Percentiles rank a stretch among this genome's conserved stretches.
These are phyloP conservation scores for Syzygium grande DNA, from an alignment of 345 rosid species.

Conservation along the genomic window DNA sequence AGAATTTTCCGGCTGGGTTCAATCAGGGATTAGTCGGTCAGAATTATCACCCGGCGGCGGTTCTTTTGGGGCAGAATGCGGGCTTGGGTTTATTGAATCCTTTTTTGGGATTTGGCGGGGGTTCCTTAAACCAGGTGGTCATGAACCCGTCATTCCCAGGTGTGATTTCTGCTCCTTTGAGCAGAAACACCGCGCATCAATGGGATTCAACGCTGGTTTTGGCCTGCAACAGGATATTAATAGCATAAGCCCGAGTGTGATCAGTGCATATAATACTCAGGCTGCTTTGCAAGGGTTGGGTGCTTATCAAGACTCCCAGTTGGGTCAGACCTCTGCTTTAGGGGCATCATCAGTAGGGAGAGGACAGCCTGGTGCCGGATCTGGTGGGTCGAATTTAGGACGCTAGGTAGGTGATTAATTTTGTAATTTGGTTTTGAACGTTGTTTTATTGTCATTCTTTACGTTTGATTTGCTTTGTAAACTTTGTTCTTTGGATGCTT, in stretches of 20 bases:
- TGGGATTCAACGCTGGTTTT: background rate
- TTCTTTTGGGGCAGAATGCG: conserved; percentile 5
- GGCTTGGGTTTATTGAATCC: conserved; percentile 6
- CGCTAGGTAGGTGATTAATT: background rate
- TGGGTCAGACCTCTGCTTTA: conserved; percentile 11
- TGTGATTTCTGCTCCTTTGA: background rate
- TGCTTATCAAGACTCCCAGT: conserved; percentile 13
- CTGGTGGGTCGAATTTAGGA: background rate
- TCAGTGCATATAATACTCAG: conserved; percentile 12
- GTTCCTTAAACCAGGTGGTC: background rate
- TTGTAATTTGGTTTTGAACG: background rate
- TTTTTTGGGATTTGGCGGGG: background rate
- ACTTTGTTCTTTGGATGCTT: background rate
- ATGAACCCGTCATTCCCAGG: background rate
- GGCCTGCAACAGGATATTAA: background rate
- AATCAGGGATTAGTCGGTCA: conserved; percentile 3
- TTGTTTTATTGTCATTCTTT: background rate
- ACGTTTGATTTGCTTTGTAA: background rate
- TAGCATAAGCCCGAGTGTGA: conserved; percentile 9
- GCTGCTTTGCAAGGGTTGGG: conserved; percentile 12
- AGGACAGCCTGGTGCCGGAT: conserved; percentile 1
- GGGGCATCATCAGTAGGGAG: conserved; percentile 12
- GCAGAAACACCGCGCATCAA: background rate
- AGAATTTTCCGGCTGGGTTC: background rate
- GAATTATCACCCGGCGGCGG: background rate